Conservation (phyloP, 495 filamentous ascomycete genomes). For the Geoglossum glabrum region DNA sequence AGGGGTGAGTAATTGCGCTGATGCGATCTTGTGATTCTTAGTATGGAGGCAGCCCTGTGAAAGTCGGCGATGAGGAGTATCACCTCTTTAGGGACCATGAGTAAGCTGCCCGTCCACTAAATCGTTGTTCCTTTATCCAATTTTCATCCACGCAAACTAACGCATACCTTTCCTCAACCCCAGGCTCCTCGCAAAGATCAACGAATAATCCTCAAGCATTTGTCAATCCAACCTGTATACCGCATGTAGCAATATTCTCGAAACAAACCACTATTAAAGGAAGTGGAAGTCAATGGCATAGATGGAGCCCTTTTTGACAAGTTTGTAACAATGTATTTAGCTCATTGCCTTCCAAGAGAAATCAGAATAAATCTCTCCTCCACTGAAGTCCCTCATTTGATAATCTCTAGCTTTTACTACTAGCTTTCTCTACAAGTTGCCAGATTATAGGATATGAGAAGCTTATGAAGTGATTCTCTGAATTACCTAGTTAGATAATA, state of each 20-base stretch:
- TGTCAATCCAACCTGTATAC: not conserved
- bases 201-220: conserved; percentile 18
- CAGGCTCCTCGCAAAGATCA: conserved; percentile 28
- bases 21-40: conserved; percentile 17
- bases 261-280: not conserved
- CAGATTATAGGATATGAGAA: not conserved
- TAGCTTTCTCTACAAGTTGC: not conserved
- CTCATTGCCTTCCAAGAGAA: too few relatives aligned
- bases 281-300: not conserved
- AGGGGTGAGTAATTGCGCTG: conserved; percentile 11
- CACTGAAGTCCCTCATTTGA: not conserved
- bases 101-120: conserved; percentile 29
- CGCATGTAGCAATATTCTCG: not conserved
- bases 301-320: not conserved
- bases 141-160: too few relatives aligned
- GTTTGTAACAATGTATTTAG: not conserved
- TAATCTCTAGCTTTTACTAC: not conserved
- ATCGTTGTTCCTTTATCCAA: not conserved
- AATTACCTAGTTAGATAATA: not conserved
- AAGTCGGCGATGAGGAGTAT: conserved; percentile 94
- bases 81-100: conserved; percentile 91
- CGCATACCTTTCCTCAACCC: not conserved
- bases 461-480: too few relatives aligned
- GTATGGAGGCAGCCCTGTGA: conserved; percentile 90
- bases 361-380: not conserved